Evolutionary conservation across 23 red algal genomes (phyloP).

Genomic region (Chondrus crispus): DNA sequence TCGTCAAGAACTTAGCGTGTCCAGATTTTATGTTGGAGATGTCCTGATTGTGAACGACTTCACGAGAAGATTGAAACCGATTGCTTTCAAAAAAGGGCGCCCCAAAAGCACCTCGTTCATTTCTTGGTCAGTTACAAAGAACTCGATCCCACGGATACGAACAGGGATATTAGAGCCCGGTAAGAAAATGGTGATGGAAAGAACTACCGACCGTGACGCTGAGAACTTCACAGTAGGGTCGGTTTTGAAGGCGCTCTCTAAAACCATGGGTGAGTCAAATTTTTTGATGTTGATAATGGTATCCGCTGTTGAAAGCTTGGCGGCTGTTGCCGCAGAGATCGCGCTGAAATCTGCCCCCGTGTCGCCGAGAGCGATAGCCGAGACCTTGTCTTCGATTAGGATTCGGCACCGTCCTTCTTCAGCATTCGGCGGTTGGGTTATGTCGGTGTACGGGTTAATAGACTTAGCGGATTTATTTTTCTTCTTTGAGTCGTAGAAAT

Average conservation of each 20-base stretch:
- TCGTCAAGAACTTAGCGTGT: background rate
- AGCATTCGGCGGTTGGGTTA: background rate
- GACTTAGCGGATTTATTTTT: background rate
- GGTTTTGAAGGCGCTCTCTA: background rate
- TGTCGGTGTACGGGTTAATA: background rate
- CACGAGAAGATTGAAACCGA: background rate
- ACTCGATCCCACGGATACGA: background rate
- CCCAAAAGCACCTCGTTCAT: conserved; percentile 29
- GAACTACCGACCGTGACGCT: background rate
- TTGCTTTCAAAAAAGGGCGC: conserved; percentile 23
- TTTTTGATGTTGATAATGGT: background rate
- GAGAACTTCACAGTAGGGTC: background rate
- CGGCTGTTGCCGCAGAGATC: background rate
- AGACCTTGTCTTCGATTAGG: background rate
- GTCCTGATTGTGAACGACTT: background rate
- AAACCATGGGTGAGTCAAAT: background rate
- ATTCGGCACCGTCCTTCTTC: background rate
- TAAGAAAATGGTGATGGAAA: background rate
- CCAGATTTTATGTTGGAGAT: background rate
- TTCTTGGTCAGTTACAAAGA: background rate
- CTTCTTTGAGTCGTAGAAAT: background rate
- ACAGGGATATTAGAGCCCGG: conserved; percentile 15
- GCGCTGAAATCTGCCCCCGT: background rate
- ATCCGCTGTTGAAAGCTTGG: background rate
- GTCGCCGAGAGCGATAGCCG: background rate